Conservation (phyloP, 208 protist species). For the Leishmania arabica region DNA sequence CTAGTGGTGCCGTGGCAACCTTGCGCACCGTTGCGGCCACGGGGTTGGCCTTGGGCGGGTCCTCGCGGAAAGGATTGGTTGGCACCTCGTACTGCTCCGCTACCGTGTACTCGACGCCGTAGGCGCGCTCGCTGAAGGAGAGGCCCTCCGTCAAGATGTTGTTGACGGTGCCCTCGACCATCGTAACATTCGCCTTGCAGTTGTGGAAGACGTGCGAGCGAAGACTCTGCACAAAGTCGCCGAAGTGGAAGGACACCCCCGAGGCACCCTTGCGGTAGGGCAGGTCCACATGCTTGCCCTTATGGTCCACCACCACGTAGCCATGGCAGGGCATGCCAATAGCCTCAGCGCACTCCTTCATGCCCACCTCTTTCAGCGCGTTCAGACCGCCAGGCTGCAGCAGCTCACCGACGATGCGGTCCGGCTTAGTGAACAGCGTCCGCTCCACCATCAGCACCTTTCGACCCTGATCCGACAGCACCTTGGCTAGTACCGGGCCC, state of each 20-base stretch:
- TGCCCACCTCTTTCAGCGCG: conserved; percentile 82
- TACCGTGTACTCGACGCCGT: conserved; percentile 81
- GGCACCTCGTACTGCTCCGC: conserved; percentile 56
- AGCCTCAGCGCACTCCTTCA: conserved; percentile 84
- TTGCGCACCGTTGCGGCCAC: conserved; percentile 39
- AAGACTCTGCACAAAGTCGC: conserved; percentile 92
- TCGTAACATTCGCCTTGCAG: conserved; percentile 77
- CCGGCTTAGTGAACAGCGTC: conserved; percentile 87
- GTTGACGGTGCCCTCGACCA: conserved; percentile 85
- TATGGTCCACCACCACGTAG: conserved; percentile 87
- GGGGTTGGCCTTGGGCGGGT: conserved; percentile 36
- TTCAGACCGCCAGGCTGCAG: conserved; percentile 94
- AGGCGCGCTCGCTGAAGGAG: conserved; percentile 66
- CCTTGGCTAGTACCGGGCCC: conserved; percentile 88
- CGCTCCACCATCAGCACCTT: conserved; percentile 91
- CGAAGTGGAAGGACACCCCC: conserved; percentile 93
- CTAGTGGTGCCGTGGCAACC: conserved; percentile 75
- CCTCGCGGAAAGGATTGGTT: conserved; percentile 51
- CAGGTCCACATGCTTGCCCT: conserved; percentile 60
- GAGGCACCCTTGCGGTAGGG: conserved; percentile 64
- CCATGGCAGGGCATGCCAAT: conserved; percentile 88
- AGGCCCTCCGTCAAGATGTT: conserved; percentile 60
- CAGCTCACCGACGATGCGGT: conserved; percentile 96
- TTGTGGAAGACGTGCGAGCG: conserved; percentile 68
- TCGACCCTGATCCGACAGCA: conserved; percentile 82